Conservation (phyloP, 768 basidiomycete genomes). For the Coprinopsis sp. region DNA sequence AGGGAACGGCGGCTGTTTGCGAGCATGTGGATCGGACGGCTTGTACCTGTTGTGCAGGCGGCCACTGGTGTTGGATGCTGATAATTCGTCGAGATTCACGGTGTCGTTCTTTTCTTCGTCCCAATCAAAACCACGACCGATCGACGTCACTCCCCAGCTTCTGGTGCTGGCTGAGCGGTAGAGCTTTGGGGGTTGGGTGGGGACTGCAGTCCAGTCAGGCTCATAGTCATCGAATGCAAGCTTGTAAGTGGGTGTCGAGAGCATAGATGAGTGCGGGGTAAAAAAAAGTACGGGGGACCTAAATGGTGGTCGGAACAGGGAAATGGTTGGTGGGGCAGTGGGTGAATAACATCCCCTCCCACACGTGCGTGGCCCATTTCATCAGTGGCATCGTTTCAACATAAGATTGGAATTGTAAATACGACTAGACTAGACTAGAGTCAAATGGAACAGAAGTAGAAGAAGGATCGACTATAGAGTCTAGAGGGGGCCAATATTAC, state of each 20-base stretch:
- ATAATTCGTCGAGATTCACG: slow-evolving; percentile 13
- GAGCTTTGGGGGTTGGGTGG: slow-evolving; percentile 43
- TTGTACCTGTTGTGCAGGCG: slow-evolving; percentile 12
- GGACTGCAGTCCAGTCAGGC: slow-evolving; percentile 59
- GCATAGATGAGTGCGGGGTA: slow-evolving; percentile 39
- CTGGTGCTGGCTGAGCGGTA: slow-evolving; percentile 65
- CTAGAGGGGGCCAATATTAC: too few relatives aligned
- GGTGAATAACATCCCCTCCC: too few relatives aligned
- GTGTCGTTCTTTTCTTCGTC: slow-evolving; percentile 34
- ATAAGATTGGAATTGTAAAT: too few relatives aligned
- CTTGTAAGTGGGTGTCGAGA: slow-evolving; percentile 55
- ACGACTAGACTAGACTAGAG: too few relatives aligned
- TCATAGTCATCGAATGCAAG: slow-evolving; percentile 56
- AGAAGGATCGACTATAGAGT: too few relatives aligned
- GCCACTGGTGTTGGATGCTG: too few relatives aligned
- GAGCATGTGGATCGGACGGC: slow-evolving; percentile 24
- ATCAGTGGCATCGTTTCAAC: too few relatives aligned
- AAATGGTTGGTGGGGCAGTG: too few relatives aligned
- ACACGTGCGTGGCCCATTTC: too few relatives aligned
- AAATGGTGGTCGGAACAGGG: too few relatives aligned
- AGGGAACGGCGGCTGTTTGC: slow-evolving; percentile 33
- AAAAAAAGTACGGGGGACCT: too few relatives aligned
- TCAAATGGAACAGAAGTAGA: too few relatives aligned
- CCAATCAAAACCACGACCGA: slow-evolving; percentile 83
- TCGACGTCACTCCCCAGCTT: slow-evolving; percentile 83